Evolutionary conservation across 805 yeast species (phyloP).

Genomic region (Komagataella populi): DNA sequence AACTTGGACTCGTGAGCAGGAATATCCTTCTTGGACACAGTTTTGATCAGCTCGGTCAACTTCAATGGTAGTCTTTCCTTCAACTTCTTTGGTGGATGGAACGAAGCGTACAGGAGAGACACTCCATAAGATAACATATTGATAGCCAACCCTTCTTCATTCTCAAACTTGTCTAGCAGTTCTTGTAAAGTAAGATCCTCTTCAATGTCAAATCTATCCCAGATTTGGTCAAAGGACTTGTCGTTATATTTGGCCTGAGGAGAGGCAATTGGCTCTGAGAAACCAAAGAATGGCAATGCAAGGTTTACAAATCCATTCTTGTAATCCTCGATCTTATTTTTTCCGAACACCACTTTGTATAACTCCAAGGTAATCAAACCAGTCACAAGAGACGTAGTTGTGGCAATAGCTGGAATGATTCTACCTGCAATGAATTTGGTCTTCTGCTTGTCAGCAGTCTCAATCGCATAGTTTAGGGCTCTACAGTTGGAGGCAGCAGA

Average conservation of each 20-base stretch:
- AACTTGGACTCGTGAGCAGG: slow-evolving; percentile 62
- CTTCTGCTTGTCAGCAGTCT: slow-evolving; percentile 75
- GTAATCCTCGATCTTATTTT: slow-evolving; percentile 66
- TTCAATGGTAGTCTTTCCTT: slow-evolving; percentile 60
- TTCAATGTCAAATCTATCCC: slow-evolving; percentile 84
- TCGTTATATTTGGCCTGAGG: slow-evolving; percentile 70
- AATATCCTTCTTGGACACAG: slow-evolving; percentile 75
- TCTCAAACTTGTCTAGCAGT: slow-evolving; percentile 60
- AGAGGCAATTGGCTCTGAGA: slow-evolving; percentile 90
- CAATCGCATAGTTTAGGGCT: slow-evolving; percentile 83
- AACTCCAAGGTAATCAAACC: slow-evolving; percentile 89
- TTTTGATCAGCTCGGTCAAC: slow-evolving; percentile 64
- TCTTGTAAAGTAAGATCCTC: slow-evolving; percentile 69
- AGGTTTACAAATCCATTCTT: slow-evolving; percentile 88
- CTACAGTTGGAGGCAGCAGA: slow-evolving; percentile 93
- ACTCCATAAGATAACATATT: slow-evolving; percentile 90
- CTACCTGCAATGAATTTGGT: slow-evolving; percentile 97
- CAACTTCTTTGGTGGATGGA: slow-evolving; percentile 84
- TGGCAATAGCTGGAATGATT: slow-evolving; percentile 97
- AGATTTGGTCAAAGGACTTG: slow-evolving; percentile 72
- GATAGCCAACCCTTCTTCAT: slow-evolving; percentile 74
- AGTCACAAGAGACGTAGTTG: slow-evolving; percentile 96
- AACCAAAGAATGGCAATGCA: slow-evolving; percentile 93
- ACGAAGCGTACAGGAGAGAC: slow-evolving; percentile 80
- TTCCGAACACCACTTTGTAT: slow-evolving; percentile 74